These are phyloP conservation scores for Penicillium paneum DNA, from an alignment of 2,329 filamentous ascomycete genomes.

Conservation along the genomic window DNA sequence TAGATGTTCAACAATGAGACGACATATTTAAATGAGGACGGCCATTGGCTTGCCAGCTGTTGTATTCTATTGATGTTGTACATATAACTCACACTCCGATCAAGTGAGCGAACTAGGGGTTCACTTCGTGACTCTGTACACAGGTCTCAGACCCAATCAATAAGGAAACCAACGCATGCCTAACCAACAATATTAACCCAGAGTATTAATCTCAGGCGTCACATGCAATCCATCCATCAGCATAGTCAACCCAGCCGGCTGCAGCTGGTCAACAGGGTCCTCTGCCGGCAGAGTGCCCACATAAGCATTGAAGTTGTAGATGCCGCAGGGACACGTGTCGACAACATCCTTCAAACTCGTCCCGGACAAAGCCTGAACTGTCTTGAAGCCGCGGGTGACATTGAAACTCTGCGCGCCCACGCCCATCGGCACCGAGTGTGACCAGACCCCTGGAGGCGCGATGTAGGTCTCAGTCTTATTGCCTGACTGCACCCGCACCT, in stretches of 20 bases:
- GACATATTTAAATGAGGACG: neutral
- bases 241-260: conserved; percentile 31
- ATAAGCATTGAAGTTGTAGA: conserved; percentile 59
- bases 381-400: conserved; percentile 42
- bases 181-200: conserved; percentile 9
- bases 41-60: neutral
- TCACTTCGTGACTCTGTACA: neutral
- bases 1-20: neutral
- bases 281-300: conserved; percentile 49
- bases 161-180: neutral
- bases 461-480: conserved; percentile 44
- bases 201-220: conserved; percentile 29
- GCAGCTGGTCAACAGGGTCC: conserved; percentile 35
- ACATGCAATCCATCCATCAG: conserved; percentile 30
- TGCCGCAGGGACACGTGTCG: conserved; percentile 48
- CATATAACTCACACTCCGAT: neutral
- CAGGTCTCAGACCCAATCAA: neutral
- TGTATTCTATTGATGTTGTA: neutral
- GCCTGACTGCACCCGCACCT: conserved; percentile 48
- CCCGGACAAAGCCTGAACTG: conserved; percentile 41
- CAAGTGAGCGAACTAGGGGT: neutral
- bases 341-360: conserved; percentile 52
- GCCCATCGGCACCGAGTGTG: conserved; percentile 48
- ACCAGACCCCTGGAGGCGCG: conserved; percentile 47
- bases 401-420: conserved; percentile 49